Conservation (phyloP, 1,139 yeast genomes). For the Candida sp. region DNA sequence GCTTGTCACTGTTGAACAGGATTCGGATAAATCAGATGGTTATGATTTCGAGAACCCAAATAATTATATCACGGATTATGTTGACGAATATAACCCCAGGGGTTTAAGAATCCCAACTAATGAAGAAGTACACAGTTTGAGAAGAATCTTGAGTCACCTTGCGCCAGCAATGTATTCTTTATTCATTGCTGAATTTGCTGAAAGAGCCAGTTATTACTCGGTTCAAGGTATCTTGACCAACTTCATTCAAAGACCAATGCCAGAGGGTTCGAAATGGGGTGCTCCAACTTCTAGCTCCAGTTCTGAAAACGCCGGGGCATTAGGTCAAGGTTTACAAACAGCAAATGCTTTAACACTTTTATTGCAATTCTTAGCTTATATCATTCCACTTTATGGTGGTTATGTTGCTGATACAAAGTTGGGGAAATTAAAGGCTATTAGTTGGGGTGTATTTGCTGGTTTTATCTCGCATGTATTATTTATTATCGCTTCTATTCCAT, state of each 20-base stretch:
- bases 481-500: conserved; percentile 39
- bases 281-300: conserved; percentile 43
- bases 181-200: conserved; percentile 42
- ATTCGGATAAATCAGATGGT: conserved; percentile 9
- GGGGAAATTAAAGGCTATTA: conserved; percentile 41
- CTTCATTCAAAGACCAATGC: conserved; percentile 47
- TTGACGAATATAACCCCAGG: conserved; percentile 29
- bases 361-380: conserved; percentile 39
- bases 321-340: conserved; percentile 33
- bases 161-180: conserved; percentile 18
- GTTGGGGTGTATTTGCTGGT: conserved; percentile 39
- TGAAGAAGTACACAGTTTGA: conserved; percentile 44
- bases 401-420: conserved; percentile 38
- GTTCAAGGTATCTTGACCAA: conserved; percentile 39
- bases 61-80: conserved; percentile 22
- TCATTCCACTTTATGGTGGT: conserved; percentile 43
- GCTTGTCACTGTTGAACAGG: background rate
- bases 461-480: conserved; percentile 36
- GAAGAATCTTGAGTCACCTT: conserved; percentile 28
- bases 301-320: conserved; percentile 42
- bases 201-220: conserved; percentile 46
- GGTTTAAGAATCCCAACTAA: conserved; percentile 34
- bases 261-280: conserved; percentile 42
- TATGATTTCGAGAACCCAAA: conserved; percentile 18
- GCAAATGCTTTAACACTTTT: conserved; percentile 39